phyloP scores from a whole-genome alignment of 129 eudicot species.

The Erigeron canadensis region DNA sequence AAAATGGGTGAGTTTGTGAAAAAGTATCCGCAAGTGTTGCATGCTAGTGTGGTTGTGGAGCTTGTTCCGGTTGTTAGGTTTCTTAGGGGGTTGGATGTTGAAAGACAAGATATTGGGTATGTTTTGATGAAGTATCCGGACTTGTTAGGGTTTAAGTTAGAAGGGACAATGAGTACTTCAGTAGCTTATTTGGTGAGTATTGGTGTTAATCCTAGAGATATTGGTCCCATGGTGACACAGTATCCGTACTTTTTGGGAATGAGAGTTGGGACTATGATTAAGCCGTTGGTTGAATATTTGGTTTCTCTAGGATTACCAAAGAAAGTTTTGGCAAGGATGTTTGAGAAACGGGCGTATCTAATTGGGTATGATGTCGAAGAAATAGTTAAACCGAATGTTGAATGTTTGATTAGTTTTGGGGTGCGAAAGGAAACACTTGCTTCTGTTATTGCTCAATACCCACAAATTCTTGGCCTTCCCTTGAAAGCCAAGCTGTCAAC shows the following conservation, averaged over 20 bases:
- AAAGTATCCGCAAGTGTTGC: slow-evolving; percentile 64
- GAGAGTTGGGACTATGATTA: slow-evolving; percentile 78
- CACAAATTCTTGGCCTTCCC: slow-evolving; percentile 67
- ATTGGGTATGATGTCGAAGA: slow-evolving; percentile 62
- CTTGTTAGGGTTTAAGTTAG: slow-evolving; percentile 63
- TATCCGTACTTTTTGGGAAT: slow-evolving; percentile 64
- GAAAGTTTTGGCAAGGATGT: slow-evolving; percentile 56
- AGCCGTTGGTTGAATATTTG: slow-evolving; percentile 64
- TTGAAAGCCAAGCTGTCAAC: slow-evolving; percentile 62
- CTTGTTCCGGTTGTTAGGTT: slow-evolving; percentile 60
- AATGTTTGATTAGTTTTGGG: slow-evolving; percentile 66
- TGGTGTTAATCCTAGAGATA: slow-evolving; percentile 70
- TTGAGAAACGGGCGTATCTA: slow-evolving; percentile 66
- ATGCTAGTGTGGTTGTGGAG: slow-evolving; percentile 74
- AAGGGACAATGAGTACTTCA: slow-evolving; percentile 78
- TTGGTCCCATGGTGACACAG: slow-evolving; percentile 76
- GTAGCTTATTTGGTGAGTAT: slow-evolving; percentile 70
- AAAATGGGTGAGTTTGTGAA: slow-evolving; percentile 61
- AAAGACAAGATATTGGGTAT: slow-evolving; percentile 59
- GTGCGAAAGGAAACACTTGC: slow-evolving; percentile 45
- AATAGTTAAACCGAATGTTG: slow-evolving; percentile 61
- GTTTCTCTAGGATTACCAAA: slow-evolving; percentile 61
- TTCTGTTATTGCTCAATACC: slow-evolving; percentile 60
- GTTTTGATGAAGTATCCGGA: slow-evolving; percentile 70
- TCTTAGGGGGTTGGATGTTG: slow-evolving; percentile 68